Base-by-base conservation (phyloP, 176 grass and related monocot species). In the Carex kokanica region DNA sequence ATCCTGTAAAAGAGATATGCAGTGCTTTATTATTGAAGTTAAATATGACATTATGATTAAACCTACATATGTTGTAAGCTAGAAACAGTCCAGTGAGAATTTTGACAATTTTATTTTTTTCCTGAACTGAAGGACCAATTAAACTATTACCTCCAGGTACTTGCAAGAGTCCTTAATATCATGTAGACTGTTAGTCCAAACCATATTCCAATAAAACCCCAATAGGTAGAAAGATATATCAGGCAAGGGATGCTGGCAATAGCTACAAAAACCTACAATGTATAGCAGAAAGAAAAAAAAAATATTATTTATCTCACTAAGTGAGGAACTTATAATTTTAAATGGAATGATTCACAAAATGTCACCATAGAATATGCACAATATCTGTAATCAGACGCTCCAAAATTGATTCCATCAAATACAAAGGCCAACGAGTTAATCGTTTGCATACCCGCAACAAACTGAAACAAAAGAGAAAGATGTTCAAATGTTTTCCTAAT, bases 401-500 rank as follows among this genome's bases (percentile, higher is more conserved):
- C 90, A 70, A 89, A 98, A 78, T 98, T 97, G 81, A 97, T 85
- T n/a, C 92, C 95, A 64, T 97, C 95, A 9, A 98, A 94, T 78
- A 97, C 95, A 61, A 97, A 97, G 71, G 92, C 90, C 77, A 97
- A 83, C 17, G 95, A 68, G 17, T 97, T 97, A 77, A 97, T 87
- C 55, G 92, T 89, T 84, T 98, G 95, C 86, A 91, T 94, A 45
- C 91, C 81, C 1, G 84, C 79, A 18, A 94, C 90, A 90, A 94
- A 97, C 95, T 97, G 90, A 10, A 75, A 41, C 69, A 45, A 52
- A 14, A 79, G 8, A 70, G 73, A 77, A 9, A 78, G 14, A 36
- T 25, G 51, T 49, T 64, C 12, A 60, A 18, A 56, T 9, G 25
- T 72, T 78, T 69, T 16, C 43, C 21, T 64, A 64, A 10, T 20